These are phyloP conservation scores for Phytophthora sp. DNA, from an alignment of 352 stramenopile species.

Conservation along the genomic window DNA sequence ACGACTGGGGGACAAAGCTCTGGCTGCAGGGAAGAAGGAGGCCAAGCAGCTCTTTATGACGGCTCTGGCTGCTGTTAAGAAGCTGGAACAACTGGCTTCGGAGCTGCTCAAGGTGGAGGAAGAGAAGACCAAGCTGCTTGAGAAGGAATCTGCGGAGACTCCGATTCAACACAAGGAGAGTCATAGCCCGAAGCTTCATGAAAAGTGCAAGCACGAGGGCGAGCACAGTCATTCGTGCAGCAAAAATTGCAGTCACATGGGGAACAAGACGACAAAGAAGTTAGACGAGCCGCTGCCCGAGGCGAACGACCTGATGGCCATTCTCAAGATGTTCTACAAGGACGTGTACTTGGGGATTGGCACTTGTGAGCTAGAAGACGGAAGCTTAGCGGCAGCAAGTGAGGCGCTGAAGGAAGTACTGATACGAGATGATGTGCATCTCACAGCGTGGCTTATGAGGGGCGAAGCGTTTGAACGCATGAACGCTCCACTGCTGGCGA, in stretches of 20 bases:
- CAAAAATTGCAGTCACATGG: slow-evolving; percentile 21
- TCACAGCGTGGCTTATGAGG: slow-evolving; percentile 58
- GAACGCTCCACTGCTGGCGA: slow-evolving; percentile 60
- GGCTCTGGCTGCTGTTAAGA: slow-evolving; percentile 39
- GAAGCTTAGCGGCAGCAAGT: slow-evolving; percentile 43
- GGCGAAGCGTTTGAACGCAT: slow-evolving; percentile 65
- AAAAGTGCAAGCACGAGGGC: slow-evolving; percentile 8
- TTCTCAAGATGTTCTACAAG: slow-evolving; percentile 75
- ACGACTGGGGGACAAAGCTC: slow-evolving; percentile 41
- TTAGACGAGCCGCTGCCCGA: slow-evolving; percentile 36
- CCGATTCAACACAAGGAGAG: slow-evolving; percentile 8
- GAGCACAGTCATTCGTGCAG: slow-evolving; percentile 20
- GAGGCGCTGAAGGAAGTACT: slow-evolving; percentile 79
- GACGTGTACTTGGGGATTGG: slow-evolving; percentile 69
- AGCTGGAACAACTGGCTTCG: slow-evolving; percentile 51
- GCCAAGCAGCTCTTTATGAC: slow-evolving; percentile 40
- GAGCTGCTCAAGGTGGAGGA: slow-evolving; percentile 41
- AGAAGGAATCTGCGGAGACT: slow-evolving; percentile 5
- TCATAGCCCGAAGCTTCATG: neutral
- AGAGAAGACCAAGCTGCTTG: slow-evolving; percentile 12
- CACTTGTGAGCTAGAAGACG: slow-evolving; percentile 39
- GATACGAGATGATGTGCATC: slow-evolving; percentile 52
- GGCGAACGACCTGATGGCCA: slow-evolving; percentile 52
- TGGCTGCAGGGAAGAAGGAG: slow-evolving; percentile 11
- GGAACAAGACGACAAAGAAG: slow-evolving; percentile 18